phyloP scores from a whole-genome alignment of 257 asterid species.

The Solanum habrochaites region DNA sequence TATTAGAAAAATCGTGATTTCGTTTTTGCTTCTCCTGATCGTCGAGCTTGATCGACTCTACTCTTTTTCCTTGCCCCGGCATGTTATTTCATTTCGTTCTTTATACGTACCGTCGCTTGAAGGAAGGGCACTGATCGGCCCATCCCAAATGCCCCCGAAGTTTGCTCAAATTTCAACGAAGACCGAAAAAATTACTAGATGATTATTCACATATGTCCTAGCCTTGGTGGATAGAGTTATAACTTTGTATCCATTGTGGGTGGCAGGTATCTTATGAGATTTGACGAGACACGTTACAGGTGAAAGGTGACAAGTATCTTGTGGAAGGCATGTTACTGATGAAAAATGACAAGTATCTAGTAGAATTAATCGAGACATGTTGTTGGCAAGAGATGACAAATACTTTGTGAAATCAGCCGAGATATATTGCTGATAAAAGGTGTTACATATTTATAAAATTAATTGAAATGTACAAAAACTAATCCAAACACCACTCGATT shows the following conservation, averaged over 20 bases:
- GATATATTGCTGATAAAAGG: too few species aligned
- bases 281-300: too few species aligned
- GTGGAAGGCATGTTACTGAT: too few species aligned
- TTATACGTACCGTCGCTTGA: not conserved
- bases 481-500: not conserved
- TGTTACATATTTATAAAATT: not conserved
- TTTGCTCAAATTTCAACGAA: too few species aligned
- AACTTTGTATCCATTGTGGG: too few species aligned
- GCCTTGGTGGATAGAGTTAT: too few species aligned
- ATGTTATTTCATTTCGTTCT: not conserved
- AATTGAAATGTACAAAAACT: too few species aligned
- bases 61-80: not conserved
- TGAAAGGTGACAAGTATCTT: too few species aligned
- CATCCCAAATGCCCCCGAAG: not conserved
- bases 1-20: not conserved
- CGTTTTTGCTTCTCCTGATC: not conserved
- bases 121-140: not conserved
- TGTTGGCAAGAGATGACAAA: rapidly evolving
- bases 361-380: not conserved
- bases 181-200: too few species aligned
- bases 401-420: too few species aligned
- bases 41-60: not conserved
- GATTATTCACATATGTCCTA: not conserved
- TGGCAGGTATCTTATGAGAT: too few species aligned
- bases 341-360: not conserved